Percentiles rank a stretch among this genome's conserved stretches.
Conservation (phyloP, 169 alveolate species). For the Cryptosporidium viatorum region DNA sequence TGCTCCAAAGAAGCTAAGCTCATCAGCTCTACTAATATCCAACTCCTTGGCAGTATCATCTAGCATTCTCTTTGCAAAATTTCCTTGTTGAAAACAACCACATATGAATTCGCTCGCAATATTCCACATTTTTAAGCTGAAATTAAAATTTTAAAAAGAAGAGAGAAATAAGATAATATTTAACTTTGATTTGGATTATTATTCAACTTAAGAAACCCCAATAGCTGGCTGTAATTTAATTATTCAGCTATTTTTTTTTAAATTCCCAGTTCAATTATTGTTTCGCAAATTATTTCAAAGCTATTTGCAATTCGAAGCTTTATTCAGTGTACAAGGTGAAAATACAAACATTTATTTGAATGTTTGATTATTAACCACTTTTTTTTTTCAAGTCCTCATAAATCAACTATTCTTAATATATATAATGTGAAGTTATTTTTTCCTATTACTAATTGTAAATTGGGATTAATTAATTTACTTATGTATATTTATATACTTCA, state of each 20-base stretch:
- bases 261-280: neutral
- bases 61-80: slow-evolving; percentile 27
- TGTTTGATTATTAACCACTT: neutral
- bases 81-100: slow-evolving; percentile 66
- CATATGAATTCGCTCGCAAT: slow-evolving; percentile 61
- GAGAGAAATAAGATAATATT: neutral
- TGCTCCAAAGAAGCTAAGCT: slow-evolving; percentile 66
- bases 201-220: neutral
- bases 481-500: neutral
- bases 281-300: neutral
- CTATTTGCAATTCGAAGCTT: neutral
- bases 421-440: neutral
- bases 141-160: neutral
- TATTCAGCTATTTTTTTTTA: neutral
- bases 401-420: neutral
- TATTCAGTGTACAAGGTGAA: neutral
- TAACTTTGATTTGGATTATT: neutral
- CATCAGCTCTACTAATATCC: slow-evolving; percentile 28
- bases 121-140: slow-evolving; percentile 37
- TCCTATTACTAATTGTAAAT: neutral
- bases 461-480: slow-evolving; percentile 1
- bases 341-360: neutral
- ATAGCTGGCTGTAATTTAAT: neutral
- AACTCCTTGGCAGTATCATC: slow-evolving; percentile 56
- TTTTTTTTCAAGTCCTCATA: neutral